Base-by-base conservation (phyloP, 2,329 filamentous ascomycete species). In the Aspergillus fijiensis region DNA sequence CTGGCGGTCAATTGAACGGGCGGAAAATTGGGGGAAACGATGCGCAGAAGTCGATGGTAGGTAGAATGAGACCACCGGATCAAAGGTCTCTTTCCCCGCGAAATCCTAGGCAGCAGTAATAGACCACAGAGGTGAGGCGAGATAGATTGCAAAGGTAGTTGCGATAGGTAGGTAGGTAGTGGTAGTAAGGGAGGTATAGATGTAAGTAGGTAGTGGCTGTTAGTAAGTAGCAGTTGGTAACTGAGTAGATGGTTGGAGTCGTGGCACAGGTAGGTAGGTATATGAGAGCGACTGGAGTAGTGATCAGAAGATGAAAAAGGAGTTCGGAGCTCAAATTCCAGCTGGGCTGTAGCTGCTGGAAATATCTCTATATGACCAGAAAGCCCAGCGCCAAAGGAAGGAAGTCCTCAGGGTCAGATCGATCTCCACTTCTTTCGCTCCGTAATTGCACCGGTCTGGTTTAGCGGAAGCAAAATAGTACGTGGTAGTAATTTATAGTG, bases 381-480 rank as follows among this genome's bases (percentile, higher is more conserved):
- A 45, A 55, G 56, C 39, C 52, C 58, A 59, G 56, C 51, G 59
- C 61, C 59, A 58, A 64, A 19, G 19, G 19, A 60, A 58, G 54
- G 29, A 60, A 58, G 64, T 65, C 52, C 61, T 58, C 60, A 68
- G 64, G 62, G 61, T 64, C 65, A 67, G 64, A 67, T 68, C 65
- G 66, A 63, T 65, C 39, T 45, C 66, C 66, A 67, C 66, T 68
- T 62, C 60, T 57, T 59, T 51, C 51, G 52, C 56, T 50, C 49
- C 61, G 54, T 60, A 54, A 57, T 57, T 62, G 50, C 54, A 53
- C 51, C 59, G 45, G 55, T 55, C 45, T 62, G 50, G 51, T 48
- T 58, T 60, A 60, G 58, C 51, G 55, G 35, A 39, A 52, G 53
- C 33, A 54, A 60, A 60, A 56, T 56, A 60, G 52, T 56, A 49